These are phyloP conservation scores for Leersia perrieri DNA, from an alignment of 176 grass and related monocot species.

Conservation along the genomic window DNA sequence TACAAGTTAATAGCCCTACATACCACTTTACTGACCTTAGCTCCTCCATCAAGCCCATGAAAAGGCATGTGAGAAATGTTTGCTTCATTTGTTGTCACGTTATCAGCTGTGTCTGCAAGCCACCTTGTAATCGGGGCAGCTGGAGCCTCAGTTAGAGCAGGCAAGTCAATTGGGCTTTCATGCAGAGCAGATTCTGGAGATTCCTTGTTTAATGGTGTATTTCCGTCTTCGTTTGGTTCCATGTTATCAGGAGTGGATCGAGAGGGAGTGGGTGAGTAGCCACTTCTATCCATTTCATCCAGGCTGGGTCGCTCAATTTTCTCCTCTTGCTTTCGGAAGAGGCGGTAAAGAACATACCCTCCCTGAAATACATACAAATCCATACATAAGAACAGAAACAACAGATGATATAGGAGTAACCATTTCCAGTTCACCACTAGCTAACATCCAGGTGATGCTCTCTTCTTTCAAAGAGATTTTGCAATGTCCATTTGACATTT, in stretches of 20 bases:
- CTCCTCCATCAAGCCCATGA: conserved; percentile 17
- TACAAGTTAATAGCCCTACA: background rate
- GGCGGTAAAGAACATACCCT: conserved; percentile 85
- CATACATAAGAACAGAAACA: conserved; percentile 2
- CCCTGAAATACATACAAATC: conserved; percentile 60
- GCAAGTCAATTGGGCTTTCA: conserved; percentile 39
- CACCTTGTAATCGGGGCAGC: conserved; percentile 38
- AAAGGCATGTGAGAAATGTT: background rate
- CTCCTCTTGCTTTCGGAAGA: conserved; percentile 72
- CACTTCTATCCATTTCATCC: conserved; percentile 72
- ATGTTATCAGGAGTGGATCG: conserved; percentile 59
- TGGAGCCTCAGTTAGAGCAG: conserved; percentile 30
- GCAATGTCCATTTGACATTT: background rate
- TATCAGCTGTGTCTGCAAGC: conserved; percentile 47
- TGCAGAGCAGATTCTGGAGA: conserved; percentile 56
- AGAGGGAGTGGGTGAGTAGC: conserved; percentile 63
- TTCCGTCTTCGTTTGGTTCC: conserved; percentile 50
- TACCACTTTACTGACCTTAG: conserved; percentile 41
- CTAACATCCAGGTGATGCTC: background rate
- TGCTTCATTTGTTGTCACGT: conserved; percentile 6
- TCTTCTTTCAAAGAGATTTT: background rate
- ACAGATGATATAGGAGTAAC: background rate
- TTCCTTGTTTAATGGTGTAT: conserved; percentile 48
- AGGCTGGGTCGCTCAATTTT: conserved; percentile 38
- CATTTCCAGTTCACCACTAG: background rate